Evolutionary conservation across 495 filamentous ascomycete species (phyloP), one percentile per base, ranked within the genome.

Genomic region (Margaritispora aquatica): DNA sequence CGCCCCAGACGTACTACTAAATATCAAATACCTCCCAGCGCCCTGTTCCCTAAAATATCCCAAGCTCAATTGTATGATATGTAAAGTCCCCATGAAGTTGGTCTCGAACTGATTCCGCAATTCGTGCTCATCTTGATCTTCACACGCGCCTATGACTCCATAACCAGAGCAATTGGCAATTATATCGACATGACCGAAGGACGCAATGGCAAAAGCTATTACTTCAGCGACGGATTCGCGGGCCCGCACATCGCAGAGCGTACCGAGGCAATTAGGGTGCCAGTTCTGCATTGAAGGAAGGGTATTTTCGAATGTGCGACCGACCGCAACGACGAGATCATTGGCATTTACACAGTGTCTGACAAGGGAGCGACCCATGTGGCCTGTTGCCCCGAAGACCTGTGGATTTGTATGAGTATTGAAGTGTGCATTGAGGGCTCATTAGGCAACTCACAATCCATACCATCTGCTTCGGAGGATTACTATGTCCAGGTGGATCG

Each of bases 31-130:
- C 41, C 89, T 77, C 2, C 94, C 93, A 1, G 80, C 77, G 4
- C 80, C 75, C 48, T 85, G 79, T 58, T 84, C 80, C 22, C 94
- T 84, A 70, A 97, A 96, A 75, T 96, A 90, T 0, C 91, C 89
- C 27, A 97, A 71, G 21, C 85, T 89, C n/a, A 88, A 74, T 70
- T 96, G 90, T 59, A 97, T 87, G 65, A 98, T 97, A 69, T 97
- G 87, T 60, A 97, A 68, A 0, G 90, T 93, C 55, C 94, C 94
- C 72, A 92, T 90, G 75, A 96, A 95, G 70, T 98, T 98, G 27
- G 92, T 97, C 73, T 93, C 88, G 72, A 97, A 97, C 71, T 97
- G 93, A 68, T 93, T 94, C 60, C 90, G 87, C 61, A 98, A 86
- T 64, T 97, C 93, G 70, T 89, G 86, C 66, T 94, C 90, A 73